phyloP scores from a whole-genome alignment of 192 early-diverging fungal species.

The Coemansia asiatica region DNA sequence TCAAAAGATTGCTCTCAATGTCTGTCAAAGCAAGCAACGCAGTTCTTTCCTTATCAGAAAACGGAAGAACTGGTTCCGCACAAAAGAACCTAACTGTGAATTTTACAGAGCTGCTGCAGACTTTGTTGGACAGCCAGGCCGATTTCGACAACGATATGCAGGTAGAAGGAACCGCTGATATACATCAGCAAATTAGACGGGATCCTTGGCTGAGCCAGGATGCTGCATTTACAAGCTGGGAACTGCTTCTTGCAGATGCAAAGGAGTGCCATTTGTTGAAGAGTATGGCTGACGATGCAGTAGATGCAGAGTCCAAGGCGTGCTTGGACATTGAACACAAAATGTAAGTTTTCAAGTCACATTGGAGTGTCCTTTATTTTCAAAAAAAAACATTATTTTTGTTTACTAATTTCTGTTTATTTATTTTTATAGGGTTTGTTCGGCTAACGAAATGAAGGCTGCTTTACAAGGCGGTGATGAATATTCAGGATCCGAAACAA shows the following conservation, averaged over 20 bases:
- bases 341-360: slow-evolving; percentile 40
- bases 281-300: neutral
- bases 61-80: neutral
- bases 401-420: neutral
- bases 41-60: neutral
- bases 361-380: no score
- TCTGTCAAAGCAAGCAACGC: slow-evolving; percentile 12
- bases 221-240: slow-evolving; percentile 39
- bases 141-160: slow-evolving; percentile 12
- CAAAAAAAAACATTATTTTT: neutral
- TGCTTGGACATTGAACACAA: slow-evolving; percentile 20
- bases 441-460: slow-evolving; percentile 22
- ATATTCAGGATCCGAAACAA: slow-evolving; percentile 30
- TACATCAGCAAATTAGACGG: neutral
- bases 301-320: slow-evolving; percentile 12
- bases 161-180: neutral
- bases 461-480: slow-evolving; percentile 40
- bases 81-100: no score
- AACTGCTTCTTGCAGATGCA: slow-evolving; percentile 28
- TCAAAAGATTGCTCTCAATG: slow-evolving; percentile 33
- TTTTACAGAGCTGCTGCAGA: neutral
- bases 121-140: neutral
- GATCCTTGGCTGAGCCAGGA: slow-evolving; percentile 25
- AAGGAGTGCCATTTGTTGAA: slow-evolving; percentile 7
- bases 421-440: slow-evolving; percentile 22